Conservation (phyloP, 192 early-diverging fungal genomes). For the Coemansia sp. region DNA sequence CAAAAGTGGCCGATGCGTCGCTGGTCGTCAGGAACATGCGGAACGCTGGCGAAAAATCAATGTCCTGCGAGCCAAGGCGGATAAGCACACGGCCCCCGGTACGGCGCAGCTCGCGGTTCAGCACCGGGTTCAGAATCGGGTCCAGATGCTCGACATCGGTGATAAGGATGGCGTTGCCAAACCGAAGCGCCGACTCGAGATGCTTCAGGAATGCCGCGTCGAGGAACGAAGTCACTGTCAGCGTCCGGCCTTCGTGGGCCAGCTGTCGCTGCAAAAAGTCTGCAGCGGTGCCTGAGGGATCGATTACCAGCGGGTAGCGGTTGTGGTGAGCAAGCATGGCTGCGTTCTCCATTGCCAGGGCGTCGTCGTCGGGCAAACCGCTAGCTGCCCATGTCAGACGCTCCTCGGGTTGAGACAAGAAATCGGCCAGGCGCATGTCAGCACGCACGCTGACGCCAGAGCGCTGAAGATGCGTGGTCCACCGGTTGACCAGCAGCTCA, state of each 20-base stretch:
- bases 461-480: slow-evolving; percentile 65
- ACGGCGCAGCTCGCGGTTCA: slow-evolving; percentile 95
- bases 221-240: slow-evolving; percentile 95
- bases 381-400: slow-evolving; percentile 87
- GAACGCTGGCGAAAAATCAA: slow-evolving; percentile 99
- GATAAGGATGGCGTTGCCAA: slow-evolving; percentile 96
- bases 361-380: slow-evolving; percentile 81
- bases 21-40: slow-evolving; percentile 92
- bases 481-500: slow-evolving; percentile 73
- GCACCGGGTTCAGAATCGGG: slow-evolving; percentile 95
- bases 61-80: slow-evolving; percentile 94
- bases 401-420: slow-evolving; percentile 89
- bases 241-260: slow-evolving; percentile 59
- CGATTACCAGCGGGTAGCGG: slow-evolving; percentile 96
- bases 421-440: slow-evolving; percentile 85
- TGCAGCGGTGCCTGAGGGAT: slow-evolving; percentile 93
- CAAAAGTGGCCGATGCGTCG: slow-evolving; percentile 89
- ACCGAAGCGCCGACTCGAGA: slow-evolving; percentile 95
- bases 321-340: slow-evolving; percentile 95
- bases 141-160: slow-evolving; percentile 97
- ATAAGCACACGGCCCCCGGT: slow-evolving; percentile 96
- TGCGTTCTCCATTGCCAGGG: slow-evolving; percentile 95
- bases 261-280: slow-evolving; percentile 77
- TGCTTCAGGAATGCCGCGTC: slow-evolving; percentile 97
- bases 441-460: slow-evolving; percentile 68